Conservation (phyloP, 2,329 filamentous ascomycete genomes). For the Aspergillus sp. region DNA sequence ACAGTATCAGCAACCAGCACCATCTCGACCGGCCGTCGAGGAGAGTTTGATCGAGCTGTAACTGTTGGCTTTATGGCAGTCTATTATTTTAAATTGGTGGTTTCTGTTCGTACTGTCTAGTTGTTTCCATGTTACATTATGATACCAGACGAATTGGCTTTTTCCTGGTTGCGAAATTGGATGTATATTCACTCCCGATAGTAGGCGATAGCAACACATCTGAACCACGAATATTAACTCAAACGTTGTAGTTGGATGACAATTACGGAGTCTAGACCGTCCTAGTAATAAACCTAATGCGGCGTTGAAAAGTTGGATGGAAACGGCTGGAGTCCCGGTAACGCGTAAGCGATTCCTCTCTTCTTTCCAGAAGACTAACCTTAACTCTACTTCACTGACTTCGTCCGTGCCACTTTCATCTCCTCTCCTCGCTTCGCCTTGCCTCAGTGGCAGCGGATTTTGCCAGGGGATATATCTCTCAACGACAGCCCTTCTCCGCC, state of each 20-base stretch:
- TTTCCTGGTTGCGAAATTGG: constrained; percentile 20
- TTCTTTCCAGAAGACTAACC: background rate
- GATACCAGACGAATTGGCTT: constrained; percentile 28
- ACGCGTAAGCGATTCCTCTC: constrained; percentile 2
- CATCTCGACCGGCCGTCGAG: constrained; percentile 26
- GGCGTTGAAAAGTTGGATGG: constrained; percentile 5
- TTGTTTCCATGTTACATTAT: constrained; percentile 17
- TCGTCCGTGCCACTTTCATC: background rate
- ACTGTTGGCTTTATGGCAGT: background rate
- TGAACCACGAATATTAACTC: background rate
- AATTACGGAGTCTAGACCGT: background rate
- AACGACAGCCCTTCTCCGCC: background rate
- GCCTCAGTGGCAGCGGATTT: background rate
- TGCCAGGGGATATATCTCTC: background rate
- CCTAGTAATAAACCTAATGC: background rate
- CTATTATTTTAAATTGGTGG: background rate
- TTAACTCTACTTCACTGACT: background rate
- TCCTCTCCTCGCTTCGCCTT: background rate
- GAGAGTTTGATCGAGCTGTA: constrained; percentile 35
- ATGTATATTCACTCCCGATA: constrained; percentile 9
- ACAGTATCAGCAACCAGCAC: constrained; percentile 22
- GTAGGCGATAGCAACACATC: constrained; percentile 4
- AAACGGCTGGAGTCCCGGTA: constrained; percentile 6
- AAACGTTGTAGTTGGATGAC: background rate
- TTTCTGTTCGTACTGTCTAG: background rate